Conservation (phyloP, 192 early-diverging fungal species). For the Neocallimastix lanati region DNA sequence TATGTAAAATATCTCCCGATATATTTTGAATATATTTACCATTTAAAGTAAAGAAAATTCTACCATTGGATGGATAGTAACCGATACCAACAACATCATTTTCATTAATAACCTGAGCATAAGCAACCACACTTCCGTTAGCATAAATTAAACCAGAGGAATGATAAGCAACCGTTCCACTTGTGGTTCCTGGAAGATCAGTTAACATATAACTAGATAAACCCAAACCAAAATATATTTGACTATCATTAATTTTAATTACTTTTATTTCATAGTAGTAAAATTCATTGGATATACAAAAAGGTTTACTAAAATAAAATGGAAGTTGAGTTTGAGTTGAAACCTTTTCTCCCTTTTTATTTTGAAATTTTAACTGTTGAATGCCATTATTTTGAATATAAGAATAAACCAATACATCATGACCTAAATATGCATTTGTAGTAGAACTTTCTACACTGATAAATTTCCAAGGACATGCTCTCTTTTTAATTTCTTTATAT, state of each 20-base stretch:
- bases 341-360: not conserved
- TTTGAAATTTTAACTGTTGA: not conserved
- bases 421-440: not conserved
- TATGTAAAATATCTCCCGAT: not conserved
- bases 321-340: not conserved
- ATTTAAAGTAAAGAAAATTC: not conserved
- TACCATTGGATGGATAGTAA: not conserved
- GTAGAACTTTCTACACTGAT: not conserved
- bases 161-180: not conserved
- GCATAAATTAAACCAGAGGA: not conserved
- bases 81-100: not conserved
- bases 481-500: not conserved
- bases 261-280: not conserved
- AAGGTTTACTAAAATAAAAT: not conserved
- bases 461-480: not conserved
- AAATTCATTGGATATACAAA: not conserved
- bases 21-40: not conserved
- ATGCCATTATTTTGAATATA: not conserved
- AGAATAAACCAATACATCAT: not conserved
- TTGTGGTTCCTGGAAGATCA: not conserved
- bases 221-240: not conserved
- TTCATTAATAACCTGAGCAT: not conserved
- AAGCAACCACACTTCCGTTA: not conserved
- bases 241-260: not conserved
- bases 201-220: not conserved